Conservation (phyloP, 2,329 filamentous ascomycete species). For the Lecanicillium sp. region DNA sequence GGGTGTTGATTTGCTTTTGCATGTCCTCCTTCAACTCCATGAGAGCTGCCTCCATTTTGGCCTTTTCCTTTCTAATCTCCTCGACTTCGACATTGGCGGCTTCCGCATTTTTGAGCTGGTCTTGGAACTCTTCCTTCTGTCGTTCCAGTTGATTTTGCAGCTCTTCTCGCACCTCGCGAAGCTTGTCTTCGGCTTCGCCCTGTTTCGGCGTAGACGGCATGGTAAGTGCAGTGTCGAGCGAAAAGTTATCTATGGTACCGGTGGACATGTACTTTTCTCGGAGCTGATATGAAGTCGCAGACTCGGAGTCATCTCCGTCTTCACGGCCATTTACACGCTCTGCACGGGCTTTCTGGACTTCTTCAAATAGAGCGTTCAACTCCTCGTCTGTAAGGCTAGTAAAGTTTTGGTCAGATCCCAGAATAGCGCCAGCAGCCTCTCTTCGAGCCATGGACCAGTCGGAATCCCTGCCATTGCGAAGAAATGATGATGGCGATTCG, state of each 20-base stretch:
- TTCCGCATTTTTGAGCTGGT: conserved; percentile 68
- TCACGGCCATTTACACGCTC: conserved; percentile 64
- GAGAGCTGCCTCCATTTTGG: conserved; percentile 75
- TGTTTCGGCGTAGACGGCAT: conserved; percentile 87
- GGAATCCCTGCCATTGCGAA: conserved; percentile 63
- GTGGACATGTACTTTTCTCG: conserved; percentile 94
- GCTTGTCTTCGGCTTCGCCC: conserved; percentile 64
- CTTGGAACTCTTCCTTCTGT: conserved; percentile 75
- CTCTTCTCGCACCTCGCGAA: conserved; percentile 69
- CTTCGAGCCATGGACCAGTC: conserved; percentile 92
- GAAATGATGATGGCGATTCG: conserved; percentile 66
- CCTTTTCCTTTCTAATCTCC: conserved; percentile 75
- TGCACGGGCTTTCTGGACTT: conserved; percentile 81
- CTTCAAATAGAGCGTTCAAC: conserved; percentile 85
- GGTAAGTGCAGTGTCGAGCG: conserved; percentile 85
- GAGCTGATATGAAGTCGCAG: conserved; percentile 75
- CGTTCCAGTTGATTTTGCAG: conserved; percentile 77
- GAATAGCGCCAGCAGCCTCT: conserved; percentile 84
- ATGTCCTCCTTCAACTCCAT: conserved; percentile 76
- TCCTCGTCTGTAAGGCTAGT: conserved; percentile 87
- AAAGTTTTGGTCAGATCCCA: conserved; percentile 88
- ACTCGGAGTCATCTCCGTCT: conserved; percentile 84
- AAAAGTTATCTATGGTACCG: conserved; percentile 92
- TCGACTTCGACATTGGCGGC: conserved; percentile 70
- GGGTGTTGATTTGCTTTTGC: conserved; percentile 73